Base-by-base conservation (phyloP, 2,329 filamentous ascomycete genomes). In the Gnomoniopsis sp. region DNA sequence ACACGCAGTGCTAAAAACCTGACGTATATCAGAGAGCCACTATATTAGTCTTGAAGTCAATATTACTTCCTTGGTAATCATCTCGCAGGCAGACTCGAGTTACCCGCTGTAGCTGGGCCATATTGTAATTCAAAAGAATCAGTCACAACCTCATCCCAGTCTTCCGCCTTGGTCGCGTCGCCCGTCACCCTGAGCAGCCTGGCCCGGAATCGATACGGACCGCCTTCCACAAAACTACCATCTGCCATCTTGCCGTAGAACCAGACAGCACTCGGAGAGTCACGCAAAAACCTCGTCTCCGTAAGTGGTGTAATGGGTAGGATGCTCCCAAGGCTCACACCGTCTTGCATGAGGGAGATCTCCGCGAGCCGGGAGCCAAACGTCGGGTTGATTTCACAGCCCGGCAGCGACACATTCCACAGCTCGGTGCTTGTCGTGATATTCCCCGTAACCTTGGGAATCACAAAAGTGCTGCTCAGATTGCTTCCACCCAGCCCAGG, bases 121-220 rank as follows among this genome's bases (percentile, higher is more conserved):
- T 57, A 57, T 26, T 8, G 30, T 14, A 57, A 34, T 6, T 57
- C 41, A 38, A 57, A 57, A 26, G 55, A 38, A 26, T 57, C 55
- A 2, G 55, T 57, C 2, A 52, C 55, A 4, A 57, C 49, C 41
- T 57, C 48, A 21, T 68, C 63, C 60, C 64, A 70, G 43, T 69
- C 68, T 21, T 62, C 62, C 21, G 59, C 57, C 30, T 65, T 63
- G 0, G 54, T 23, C 14, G 46, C 46, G 34, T 70, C 64, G 1
- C 68, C 68, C 55, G 67, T 68, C 14, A 68, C 58, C 53, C 58
- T 65, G 38, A 69, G 43, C 15, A 60, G 63, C 10, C 63, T 59
- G 17, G 61, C 62, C 22, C 66, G 61, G 23, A 70, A 62, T 41
- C 49, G 53, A 33, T 70, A 70, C 1, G 47, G 51, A 1, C 68